phyloP scores from a whole-genome alignment of 139 green algal genomes.

The Asterochloris sp. region DNA sequence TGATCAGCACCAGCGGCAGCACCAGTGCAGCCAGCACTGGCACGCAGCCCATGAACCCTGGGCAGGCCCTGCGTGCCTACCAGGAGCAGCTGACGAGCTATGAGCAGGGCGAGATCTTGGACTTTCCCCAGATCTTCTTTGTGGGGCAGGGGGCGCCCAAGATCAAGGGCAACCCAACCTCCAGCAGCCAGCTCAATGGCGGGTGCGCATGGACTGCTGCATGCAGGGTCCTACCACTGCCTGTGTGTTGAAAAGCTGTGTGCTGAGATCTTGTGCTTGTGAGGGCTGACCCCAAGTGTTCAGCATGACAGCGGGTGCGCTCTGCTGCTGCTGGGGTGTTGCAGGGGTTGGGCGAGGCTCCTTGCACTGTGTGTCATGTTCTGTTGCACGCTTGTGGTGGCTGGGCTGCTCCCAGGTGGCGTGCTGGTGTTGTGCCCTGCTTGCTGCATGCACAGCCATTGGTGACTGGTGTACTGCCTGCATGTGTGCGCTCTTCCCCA shows the following conservation, averaged over 20 bases:
- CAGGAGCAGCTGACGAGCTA: constrained; percentile 64
- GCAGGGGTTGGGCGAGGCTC: not conserved
- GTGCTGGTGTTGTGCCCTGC: not conserved
- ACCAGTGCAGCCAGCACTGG: not conserved
- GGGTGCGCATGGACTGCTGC: not conserved
- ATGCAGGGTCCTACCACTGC: not conserved
- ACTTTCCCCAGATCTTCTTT: constrained; percentile 75
- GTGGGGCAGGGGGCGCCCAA: constrained; percentile 38
- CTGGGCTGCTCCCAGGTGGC: not conserved
- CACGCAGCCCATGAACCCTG: constrained; percentile 20
- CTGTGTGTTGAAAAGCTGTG: not conserved
- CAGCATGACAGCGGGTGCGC: not conserved
- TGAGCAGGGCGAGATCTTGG: constrained; percentile 80
- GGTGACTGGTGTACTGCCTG: not conserved
- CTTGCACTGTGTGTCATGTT: not conserved
- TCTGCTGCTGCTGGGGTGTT: not conserved
- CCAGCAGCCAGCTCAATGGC: constrained; percentile 1
- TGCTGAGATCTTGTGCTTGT: not conserved
- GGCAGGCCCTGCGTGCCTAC: constrained; percentile 54
- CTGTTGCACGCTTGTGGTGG: not conserved
- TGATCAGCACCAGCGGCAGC: not conserved
- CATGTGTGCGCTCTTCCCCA: not conserved
- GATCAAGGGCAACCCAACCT: constrained; percentile 15
- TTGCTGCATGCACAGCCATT: not conserved
- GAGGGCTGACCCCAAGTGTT: too few relatives aligned